Conservation (phyloP, 2,329 filamentous ascomycete genomes). For the Fusarium sarcochroum region DNA sequence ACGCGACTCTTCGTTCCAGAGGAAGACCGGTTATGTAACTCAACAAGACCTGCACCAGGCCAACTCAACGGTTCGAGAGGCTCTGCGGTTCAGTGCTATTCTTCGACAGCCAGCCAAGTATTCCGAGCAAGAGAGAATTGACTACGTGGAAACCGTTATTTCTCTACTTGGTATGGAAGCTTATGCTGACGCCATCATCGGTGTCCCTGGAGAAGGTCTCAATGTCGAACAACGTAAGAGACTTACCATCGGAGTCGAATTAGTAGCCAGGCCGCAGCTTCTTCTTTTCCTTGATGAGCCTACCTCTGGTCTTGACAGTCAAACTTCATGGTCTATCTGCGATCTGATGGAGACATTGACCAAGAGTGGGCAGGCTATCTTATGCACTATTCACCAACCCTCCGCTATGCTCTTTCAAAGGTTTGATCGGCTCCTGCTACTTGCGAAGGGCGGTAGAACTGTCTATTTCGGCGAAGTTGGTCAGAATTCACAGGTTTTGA, state of each 20-base stretch:
- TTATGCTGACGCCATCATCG: conserved; percentile 73
- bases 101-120: conserved; percentile 81
- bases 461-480: conserved; percentile 79
- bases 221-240: conserved; percentile 72
- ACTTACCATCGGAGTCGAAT: conserved; percentile 69
- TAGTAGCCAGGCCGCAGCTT: conserved; percentile 66
- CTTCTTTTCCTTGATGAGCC: conserved; percentile 72
- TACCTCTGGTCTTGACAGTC: conserved; percentile 70
- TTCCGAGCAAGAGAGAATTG: conserved; percentile 78
- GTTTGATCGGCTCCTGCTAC: conserved; percentile 5
- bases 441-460: conserved; percentile 56
- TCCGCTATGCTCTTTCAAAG: conserved; percentile 62
- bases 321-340: conserved; percentile 71
- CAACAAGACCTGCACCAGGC: conserved; percentile 88
- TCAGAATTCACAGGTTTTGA: conserved; percentile 65
- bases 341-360: conserved; percentile 71
- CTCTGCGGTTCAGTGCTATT: conserved; percentile 83
- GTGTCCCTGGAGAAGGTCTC: conserved; percentile 68
- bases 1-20: conserved; percentile 83
- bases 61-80: conserved; percentile 86
- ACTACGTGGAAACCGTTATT: conserved; percentile 83
- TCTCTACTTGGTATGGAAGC: conserved; percentile 72
- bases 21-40: conserved; percentile 90
- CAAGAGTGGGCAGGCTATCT: conserved; percentile 61
- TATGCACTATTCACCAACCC: conserved; percentile 44